Base-by-base conservation (phyloP, 345 rosid species). In the Pelargonium nanum region DNA sequence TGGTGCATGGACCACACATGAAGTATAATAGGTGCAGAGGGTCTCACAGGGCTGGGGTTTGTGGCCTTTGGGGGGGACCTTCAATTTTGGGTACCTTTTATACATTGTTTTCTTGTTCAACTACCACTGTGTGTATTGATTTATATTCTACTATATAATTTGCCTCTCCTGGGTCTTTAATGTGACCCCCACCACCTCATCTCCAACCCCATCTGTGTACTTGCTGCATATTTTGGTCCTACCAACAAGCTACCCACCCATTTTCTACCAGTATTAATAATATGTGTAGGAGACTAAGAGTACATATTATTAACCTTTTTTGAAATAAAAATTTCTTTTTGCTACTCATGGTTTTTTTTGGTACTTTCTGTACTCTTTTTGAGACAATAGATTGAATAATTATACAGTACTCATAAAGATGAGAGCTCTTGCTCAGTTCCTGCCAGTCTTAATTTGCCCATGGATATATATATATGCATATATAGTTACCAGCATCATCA, bases 1-100 rank as follows among this genome's bases (percentile, higher is more conserved):
- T 40, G 48, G 15, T 71, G 63, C 19, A 20, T 70, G 65, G 70
- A 51, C 48, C 48, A 40, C 48, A 40, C 48, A 40, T 40, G 48
- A 6, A 40, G 15, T 40, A 2, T 7, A 40, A 40, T n/a, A n/a
- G n/a, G n/a, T n/a, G n/a, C n/a, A n/a, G n/a, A n/a, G n/a, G n/a
- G n/a, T n/a, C n/a, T n/a, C n/a, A n/a, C n/a, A n/a, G n/a, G n/a
- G n/a, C n/a, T n/a, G n/a, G n/a, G n/a, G n/a, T n/a, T n/a, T n/a
- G n/a, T n/a, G 48, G 48, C 2, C 10, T 9, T 17, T 40, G 48
- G 48, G 48, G 48, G 48, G 48, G 15, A 8, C 48, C 48, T 40
- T 40, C 0, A 6, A 12, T 40, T 28, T 3, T 28, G 7, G 32
- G 32, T 12, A 40, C 10, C 10, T 12, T 6, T 40, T 40, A 9